These are phyloP conservation scores for Aureobasidium subglaciale DNA, from an alignment of 2,329 filamentous ascomycete species.

Conservation along the genomic window DNA sequence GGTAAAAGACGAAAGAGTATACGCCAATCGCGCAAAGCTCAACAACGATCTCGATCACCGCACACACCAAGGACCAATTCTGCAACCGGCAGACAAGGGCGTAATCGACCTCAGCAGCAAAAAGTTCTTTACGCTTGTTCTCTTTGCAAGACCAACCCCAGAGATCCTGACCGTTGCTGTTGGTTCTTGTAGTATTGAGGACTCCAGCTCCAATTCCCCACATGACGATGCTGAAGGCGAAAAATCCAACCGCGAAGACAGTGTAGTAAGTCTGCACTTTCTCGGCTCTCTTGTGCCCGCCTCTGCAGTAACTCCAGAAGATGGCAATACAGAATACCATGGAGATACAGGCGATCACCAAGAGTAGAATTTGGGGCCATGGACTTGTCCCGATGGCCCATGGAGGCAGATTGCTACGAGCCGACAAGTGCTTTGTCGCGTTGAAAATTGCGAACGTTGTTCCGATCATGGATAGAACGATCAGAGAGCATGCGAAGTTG, in stretches of 20 bases:
- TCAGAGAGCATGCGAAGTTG: conserved; percentile 94
- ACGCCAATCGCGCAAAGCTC: conserved; percentile 86
- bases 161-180: conserved; percentile 73
- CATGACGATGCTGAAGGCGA: conserved; percentile 85
- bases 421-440: conserved; percentile 66
- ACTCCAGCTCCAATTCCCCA: conserved; percentile 83
- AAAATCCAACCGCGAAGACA: conserved; percentile 85
- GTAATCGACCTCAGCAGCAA: conserved; percentile 76
- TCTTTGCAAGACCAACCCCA: conserved; percentile 98
- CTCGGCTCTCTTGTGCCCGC: conserved; percentile 81
- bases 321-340: conserved; percentile 71
- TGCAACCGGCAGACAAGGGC: conserved; percentile 83
- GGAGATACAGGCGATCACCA: conserved; percentile 73
- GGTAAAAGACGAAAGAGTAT: conserved; percentile 93
- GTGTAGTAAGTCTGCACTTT: conserved; percentile 95
- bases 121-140: conserved; percentile 72
- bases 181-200: conserved; percentile 70
- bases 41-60: conserved; percentile 91
- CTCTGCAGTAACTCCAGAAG: conserved; percentile 78
- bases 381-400: conserved; percentile 74
- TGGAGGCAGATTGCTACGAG: conserved; percentile 71
- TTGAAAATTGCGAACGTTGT: conserved; percentile 91
- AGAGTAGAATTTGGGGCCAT: conserved; percentile 85
- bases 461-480: conserved; percentile 83
- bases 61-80: conserved; percentile 94